A percentile compares a stretch with the other conserved stretches of the same genome.
phyloP scores from a whole-genome alignment of 257 asterid genomes.

The Scutellaria minor region DNA sequence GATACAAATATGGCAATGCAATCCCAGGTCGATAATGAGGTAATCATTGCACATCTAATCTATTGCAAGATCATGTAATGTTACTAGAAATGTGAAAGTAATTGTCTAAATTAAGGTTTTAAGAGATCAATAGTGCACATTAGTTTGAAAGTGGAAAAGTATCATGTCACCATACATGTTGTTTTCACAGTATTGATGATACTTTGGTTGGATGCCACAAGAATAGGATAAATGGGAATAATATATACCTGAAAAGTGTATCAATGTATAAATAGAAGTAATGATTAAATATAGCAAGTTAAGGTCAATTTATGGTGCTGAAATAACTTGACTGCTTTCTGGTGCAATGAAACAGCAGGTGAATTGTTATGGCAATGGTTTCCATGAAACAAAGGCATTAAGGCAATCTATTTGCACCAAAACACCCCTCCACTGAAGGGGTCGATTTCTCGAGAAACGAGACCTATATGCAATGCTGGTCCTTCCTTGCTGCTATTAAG shows the following conservation, averaged over 20 bases:
- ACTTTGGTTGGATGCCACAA: slow-evolving; percentile 29
- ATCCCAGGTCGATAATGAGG: slow-evolving; percentile 40
- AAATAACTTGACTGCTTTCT: slow-evolving; percentile 26
- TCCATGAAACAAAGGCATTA: slow-evolving; percentile 40
- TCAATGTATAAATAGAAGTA: background rate
- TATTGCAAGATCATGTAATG: background rate
- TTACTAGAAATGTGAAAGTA: background rate
- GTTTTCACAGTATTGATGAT: slow-evolving; percentile 38
- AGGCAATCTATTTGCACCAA: slow-evolving; percentile 31
- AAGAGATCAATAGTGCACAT: background rate
- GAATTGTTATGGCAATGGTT: slow-evolving; percentile 45
- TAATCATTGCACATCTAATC: slow-evolving; percentile 30
- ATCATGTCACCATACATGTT: slow-evolving; percentile 24
- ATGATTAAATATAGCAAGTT: slow-evolving; percentile 26
- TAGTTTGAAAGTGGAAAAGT: background rate
- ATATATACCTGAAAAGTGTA: background rate
- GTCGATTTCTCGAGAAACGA: slow-evolving; percentile 24
- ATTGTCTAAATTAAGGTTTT: background rate
- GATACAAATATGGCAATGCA: slow-evolving; percentile 37
- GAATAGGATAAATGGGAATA: slow-evolving; percentile 11
- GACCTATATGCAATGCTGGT: background rate
- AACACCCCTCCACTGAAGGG: slow-evolving; percentile 27
- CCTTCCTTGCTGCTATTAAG: background rate
- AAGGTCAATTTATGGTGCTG: slow-evolving; percentile 38
- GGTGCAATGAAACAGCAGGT: slow-evolving; percentile 45